phyloP scores from a whole-genome alignment of 495 filamentous ascomycete species.

The Articulospora tetracladia region DNA sequence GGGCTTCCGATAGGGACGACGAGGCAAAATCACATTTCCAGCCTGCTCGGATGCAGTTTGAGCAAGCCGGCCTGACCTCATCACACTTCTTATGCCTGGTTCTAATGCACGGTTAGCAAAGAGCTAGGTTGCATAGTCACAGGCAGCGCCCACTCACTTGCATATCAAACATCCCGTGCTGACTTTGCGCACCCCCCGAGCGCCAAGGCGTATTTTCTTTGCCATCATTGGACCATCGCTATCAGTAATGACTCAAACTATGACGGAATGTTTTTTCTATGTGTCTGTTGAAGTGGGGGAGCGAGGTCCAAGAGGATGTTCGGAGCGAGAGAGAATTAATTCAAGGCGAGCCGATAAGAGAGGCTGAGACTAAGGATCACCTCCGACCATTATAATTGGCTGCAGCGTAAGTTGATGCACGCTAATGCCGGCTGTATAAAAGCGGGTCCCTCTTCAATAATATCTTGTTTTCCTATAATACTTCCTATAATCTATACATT shows the following conservation, averaged over 20 bases:
- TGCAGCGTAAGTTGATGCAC: slow-evolving; percentile 23
- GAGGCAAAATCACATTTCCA: slow-evolving; percentile 34
- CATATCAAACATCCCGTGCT: slow-evolving; percentile 24
- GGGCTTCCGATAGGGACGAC: slow-evolving; percentile 13
- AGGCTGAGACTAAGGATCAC: slow-evolving; percentile 14
- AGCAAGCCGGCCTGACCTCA: slow-evolving; percentile 45
- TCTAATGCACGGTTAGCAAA: slow-evolving; percentile 18
- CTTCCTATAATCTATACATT: too few species aligned
- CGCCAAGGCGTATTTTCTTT: slow-evolving; percentile 18
- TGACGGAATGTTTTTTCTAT: slow-evolving; percentile 18
- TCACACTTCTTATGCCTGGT: slow-evolving; percentile 41
- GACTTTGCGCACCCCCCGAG: slow-evolving; percentile 19
- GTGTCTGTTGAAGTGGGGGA: slow-evolving; percentile 17
- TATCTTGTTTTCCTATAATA: too few species aligned
- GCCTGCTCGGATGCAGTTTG: slow-evolving; percentile 41
- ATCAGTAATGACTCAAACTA: slow-evolving; percentile 17
- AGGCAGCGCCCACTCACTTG: slow-evolving; percentile 18
- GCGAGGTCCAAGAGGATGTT: slow-evolving; percentile 11
- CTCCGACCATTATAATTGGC: slow-evolving; percentile 20
- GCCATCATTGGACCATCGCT: slow-evolving; percentile 17
- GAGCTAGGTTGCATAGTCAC: slow-evolving; percentile 10
- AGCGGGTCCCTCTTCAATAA: slow-evolving; percentile 12
- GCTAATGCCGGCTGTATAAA: slow-evolving; percentile 15
- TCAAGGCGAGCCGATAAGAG: slow-evolving; percentile 8
- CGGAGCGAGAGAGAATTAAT: slow-evolving; percentile 15